Evolutionary conservation across 768 basidiomycete species (phyloP).

Genomic region (Leccinum rimulosum): DNA sequence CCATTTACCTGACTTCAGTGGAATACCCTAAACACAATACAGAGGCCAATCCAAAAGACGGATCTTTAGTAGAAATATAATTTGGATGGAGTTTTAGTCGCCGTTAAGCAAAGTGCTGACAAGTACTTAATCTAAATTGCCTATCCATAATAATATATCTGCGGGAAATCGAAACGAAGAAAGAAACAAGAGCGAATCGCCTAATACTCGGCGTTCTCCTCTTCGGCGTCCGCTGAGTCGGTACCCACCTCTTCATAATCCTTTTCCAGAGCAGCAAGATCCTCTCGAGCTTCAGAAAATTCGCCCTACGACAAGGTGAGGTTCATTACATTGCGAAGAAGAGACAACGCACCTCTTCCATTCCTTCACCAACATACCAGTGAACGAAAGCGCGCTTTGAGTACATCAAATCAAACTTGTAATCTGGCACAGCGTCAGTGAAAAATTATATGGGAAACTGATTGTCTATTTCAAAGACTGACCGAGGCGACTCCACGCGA

Average conservation of each 20-base stretch:
- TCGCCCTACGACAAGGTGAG: slow-evolving; percentile 60
- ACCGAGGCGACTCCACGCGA: slow-evolving; percentile 90
- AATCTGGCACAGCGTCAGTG: slow-evolving; percentile 48
- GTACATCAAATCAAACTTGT: slow-evolving; percentile 98
- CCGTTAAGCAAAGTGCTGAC: slow-evolving; percentile 9
- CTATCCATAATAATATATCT: slow-evolving; percentile 5
- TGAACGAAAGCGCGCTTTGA: slow-evolving; percentile 91
- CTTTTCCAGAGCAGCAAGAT: slow-evolving; percentile 95
- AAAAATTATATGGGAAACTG: background rate
- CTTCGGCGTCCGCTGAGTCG: slow-evolving; percentile 73
- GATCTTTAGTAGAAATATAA: slow-evolving; percentile 4
- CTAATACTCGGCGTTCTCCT: slow-evolving; percentile 55
- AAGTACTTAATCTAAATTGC: slow-evolving; percentile 9
- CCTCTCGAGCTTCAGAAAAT: slow-evolving; percentile 97
- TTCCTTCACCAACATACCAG: slow-evolving; percentile 98
- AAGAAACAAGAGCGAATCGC: background rate
- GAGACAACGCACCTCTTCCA: slow-evolving; percentile 73
- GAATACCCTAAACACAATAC: background rate
- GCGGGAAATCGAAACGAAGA: background rate
- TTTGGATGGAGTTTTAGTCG: background rate
- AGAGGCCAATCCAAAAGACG: background rate
- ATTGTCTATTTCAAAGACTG: slow-evolving; percentile 14
- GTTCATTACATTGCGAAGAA: background rate
- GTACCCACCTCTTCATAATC: slow-evolving; percentile 90
- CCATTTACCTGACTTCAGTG: slow-evolving; percentile 8